phyloP scores from a whole-genome alignment of 2,329 filamentous ascomycete genomes.

The Metarhizium brunneum region DNA sequence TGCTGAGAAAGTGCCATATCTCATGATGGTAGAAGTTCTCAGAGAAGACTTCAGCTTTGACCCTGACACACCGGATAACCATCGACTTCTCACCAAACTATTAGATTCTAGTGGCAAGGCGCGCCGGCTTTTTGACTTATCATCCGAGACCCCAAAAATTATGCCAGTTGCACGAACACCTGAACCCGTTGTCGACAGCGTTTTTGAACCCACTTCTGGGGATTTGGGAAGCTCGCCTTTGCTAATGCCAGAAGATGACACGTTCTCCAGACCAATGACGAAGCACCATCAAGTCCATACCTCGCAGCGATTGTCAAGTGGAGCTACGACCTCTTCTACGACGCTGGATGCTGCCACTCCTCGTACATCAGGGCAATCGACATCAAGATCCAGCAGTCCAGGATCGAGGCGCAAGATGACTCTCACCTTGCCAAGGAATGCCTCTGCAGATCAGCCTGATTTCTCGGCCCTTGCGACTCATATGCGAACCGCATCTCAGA shows the following conservation, averaged over 20 bases:
- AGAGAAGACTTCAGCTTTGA: constrained; percentile 78
- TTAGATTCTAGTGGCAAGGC: constrained; percentile 46
- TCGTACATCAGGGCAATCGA: constrained; percentile 58
- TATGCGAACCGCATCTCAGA: constrained; percentile 80
- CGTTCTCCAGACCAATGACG: constrained; percentile 14
- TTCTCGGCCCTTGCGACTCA: constrained; percentile 77
- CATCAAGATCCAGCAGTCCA: constrained; percentile 61
- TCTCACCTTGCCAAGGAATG: constrained; percentile 43
- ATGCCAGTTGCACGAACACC: constrained; percentile 29
- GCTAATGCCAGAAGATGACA: constrained; percentile 48
- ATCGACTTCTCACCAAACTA: constrained; percentile 51
- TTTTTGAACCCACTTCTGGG: constrained; percentile 73
- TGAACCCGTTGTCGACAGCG: constrained; percentile 54
- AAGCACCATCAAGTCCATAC: constrained; percentile 21
- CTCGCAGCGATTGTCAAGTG: constrained; percentile 50
- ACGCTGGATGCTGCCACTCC: constrained; percentile 55
- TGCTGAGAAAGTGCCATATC: constrained; percentile 75
- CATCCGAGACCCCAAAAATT: constrained; percentile 52
- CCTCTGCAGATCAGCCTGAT: constrained; percentile 60
- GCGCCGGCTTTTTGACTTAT: constrained; percentile 57
- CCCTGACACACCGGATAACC: constrained; percentile 63
- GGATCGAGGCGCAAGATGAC: constrained; percentile 51
- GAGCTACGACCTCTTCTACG: constrained; percentile 50
- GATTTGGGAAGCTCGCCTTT: constrained; percentile 68
- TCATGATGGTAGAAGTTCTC: constrained; percentile 77